Percentiles rank a stretch among this genome's conserved stretches.
Evolutionary conservation across 495 filamentous ascomycete species (phyloP).

Genomic region (Staphylotrichum longicolle): DNA sequence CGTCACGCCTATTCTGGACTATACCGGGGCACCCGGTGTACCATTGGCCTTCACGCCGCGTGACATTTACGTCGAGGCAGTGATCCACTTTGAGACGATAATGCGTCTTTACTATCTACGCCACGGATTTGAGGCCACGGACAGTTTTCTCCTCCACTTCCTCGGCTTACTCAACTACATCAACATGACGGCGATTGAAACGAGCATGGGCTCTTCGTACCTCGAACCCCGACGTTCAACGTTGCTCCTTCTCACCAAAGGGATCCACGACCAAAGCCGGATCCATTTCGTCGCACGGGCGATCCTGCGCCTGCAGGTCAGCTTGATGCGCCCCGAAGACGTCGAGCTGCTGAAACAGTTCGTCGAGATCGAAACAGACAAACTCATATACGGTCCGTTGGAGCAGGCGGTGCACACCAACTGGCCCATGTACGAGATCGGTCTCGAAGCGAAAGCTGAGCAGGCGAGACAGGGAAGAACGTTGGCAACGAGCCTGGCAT

Average conservation of each 20-base stretch:
- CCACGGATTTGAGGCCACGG: conserved; percentile 39
- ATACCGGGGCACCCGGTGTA: conserved; percentile 21
- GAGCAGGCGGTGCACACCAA: conserved; percentile 28
- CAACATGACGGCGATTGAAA: conserved; percentile 30
- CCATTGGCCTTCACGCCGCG: conserved; percentile 18
- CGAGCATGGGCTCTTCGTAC: conserved; percentile 12
- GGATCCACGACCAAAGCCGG: conserved; percentile 37
- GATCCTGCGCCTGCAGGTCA: conserved; percentile 25
- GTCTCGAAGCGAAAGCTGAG: conserved; percentile 21
- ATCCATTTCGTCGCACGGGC: conserved; percentile 32
- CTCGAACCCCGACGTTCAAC: conserved; percentile 36
- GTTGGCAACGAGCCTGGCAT: conserved; percentile 22
- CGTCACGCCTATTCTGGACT: conserved; percentile 24
- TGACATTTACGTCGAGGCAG: conserved; percentile 29
- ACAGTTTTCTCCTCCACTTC: conserved; percentile 38
- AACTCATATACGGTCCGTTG: conserved; percentile 24
- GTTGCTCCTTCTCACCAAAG: conserved; percentile 37
- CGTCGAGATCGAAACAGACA: conserved; percentile 25
- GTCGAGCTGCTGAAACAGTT: conserved; percentile 25
- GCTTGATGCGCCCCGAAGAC: conserved; percentile 28
- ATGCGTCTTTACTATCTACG: conserved; percentile 44
- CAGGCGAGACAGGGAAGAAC: conserved; percentile 12
- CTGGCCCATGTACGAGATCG: conserved; percentile 28
- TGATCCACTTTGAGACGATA: conserved; percentile 36
- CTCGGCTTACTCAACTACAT: conserved; percentile 34